Evolutionary conservation across 805 yeast species (phyloP), one percentile per base, ranked within the genome.

Genomic region (Wickerhamomyces bisporus): DNA sequence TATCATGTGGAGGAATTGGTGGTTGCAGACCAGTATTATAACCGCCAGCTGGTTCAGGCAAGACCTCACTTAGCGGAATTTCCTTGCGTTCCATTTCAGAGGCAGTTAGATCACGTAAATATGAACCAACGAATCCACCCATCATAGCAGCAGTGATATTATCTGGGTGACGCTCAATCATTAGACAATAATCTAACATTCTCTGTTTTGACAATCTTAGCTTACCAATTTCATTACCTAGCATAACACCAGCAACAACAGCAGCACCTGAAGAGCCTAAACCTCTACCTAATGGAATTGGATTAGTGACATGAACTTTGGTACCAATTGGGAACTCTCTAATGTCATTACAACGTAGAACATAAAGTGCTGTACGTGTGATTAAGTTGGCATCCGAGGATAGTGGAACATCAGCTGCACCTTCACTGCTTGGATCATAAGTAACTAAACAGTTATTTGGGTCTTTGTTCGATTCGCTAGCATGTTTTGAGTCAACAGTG

Each of bases 141-240:
- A 89, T 83, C 96, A 93, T 87, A 26, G 98, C 96, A 24, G 98
- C 98, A 11, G 96, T 87, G 55, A 93, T 89, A 62, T 93, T 93
- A 64, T 93, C 98, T 26, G 98, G 98, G 56, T 93, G 98, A 60
- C 98, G 80, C 68, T 93, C 98, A 49, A 93, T 89, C 93, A 93
- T 86, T 51, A 93, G 72, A 61, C 96, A 87, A 68, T 85, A 93
- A 62, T 93, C 98, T 52, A 93, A 69, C 79, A 93, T 74, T 51
- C 98, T 73, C 51, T 77, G 81, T 62, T 84, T 89, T 35, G 80
- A 65, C 43, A 88, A 76, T 1, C 75, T 77, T 26, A 91, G 67
- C 35, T 76, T 70, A 27, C 93, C 96, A 25, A 89, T 71, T 47
- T 81, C 91, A 57, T 86, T 86, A 34, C 94, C 98, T 31, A 93